Base-by-base conservation (phyloP, 2,329 filamentous ascomycete genomes). In the Ceratocystis cubensis region DNA sequence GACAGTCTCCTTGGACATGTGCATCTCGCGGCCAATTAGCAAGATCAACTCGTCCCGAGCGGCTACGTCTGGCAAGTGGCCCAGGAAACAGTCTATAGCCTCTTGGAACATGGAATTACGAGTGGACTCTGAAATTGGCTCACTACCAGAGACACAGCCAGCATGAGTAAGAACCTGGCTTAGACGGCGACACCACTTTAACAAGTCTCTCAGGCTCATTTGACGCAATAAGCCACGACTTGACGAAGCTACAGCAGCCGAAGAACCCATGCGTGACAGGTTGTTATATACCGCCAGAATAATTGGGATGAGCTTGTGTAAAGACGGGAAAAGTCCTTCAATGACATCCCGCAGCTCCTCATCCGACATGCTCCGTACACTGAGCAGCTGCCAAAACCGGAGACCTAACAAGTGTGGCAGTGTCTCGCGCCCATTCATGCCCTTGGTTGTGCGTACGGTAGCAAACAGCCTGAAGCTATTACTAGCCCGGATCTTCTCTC, bases 91-190 rank as follows among this genome's bases (percentile, higher is more conserved):
- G 75, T 99, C 94, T 64, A 94, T 82, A 0, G 91, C 89, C 73
- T 99, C 94, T 77, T 96, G 84, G 72, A 96, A 96, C 75, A 97
- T 96, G 71, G 88, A 85, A 72, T 96, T 88, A 70, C 84, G 80
- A 0, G 84, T 84, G 1, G 82, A 82, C 71, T 93, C 88, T n/a
- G 81, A 84, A 25, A 91, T 84, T 0, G 87, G 80, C 73, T 94
- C 88, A 22, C 83, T 80, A 10, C 85, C 84, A 28, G 82, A 87
- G 70, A 82, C 86, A 25, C 84, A 84, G 1, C 85, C 83, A 10
- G 82, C 78, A 7, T 80, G 75, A 66, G 80, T 72, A 25, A 96
- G 78, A 17, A 91, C 82, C 64, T 82, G 79, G 63, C 86, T 81
- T 25, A 96, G 79, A 68, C 94, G 84, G 61, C 85, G 83, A 71